A percentile compares a stretch with the other conserved stretches of the same genome.
phyloP scores from a whole-genome alignment of 2,329 filamentous ascomycete species.

The Colletotrichum lupini region DNA sequence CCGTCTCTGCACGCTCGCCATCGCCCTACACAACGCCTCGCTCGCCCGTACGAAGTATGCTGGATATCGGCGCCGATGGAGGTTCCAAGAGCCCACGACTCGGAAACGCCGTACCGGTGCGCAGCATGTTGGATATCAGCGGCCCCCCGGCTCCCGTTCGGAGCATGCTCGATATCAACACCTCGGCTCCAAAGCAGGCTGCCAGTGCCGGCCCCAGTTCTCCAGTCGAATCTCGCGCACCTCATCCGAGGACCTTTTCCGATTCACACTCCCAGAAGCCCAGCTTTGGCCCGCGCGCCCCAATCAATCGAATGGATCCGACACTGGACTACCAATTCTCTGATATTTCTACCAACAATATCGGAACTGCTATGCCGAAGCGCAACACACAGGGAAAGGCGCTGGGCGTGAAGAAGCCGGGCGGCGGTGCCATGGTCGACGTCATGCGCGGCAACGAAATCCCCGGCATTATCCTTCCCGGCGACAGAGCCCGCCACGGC shows the following conservation, averaged over 20 bases:
- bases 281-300: constrained; percentile 54
- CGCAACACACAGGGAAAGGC: constrained; percentile 59
- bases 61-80: constrained; percentile 65
- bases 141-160: constrained; percentile 54
- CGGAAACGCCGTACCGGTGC: constrained; percentile 60
- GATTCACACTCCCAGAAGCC: constrained; percentile 60
- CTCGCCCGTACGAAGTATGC: constrained; percentile 77
- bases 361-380: constrained; percentile 62
- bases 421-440: constrained; percentile 58
- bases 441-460: constrained; percentile 64
- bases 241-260: constrained; percentile 64
- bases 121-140: constrained; percentile 74
- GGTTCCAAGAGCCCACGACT: constrained; percentile 48
- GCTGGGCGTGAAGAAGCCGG: constrained; percentile 43
- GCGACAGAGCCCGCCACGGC: constrained; percentile 55
- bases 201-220: constrained; percentile 57
- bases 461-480: constrained; percentile 60
- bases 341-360: constrained; percentile 64
- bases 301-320: constrained; percentile 36
- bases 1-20: constrained; percentile 54
- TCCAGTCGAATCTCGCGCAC: constrained; percentile 52
- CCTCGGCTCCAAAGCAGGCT: constrained; percentile 46
- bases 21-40: constrained; percentile 68
- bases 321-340: constrained; percentile 71
- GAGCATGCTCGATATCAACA: constrained; percentile 65